Conservation (phyloP, 768 basidiomycete species). For the Clavaria fumosa region DNA sequence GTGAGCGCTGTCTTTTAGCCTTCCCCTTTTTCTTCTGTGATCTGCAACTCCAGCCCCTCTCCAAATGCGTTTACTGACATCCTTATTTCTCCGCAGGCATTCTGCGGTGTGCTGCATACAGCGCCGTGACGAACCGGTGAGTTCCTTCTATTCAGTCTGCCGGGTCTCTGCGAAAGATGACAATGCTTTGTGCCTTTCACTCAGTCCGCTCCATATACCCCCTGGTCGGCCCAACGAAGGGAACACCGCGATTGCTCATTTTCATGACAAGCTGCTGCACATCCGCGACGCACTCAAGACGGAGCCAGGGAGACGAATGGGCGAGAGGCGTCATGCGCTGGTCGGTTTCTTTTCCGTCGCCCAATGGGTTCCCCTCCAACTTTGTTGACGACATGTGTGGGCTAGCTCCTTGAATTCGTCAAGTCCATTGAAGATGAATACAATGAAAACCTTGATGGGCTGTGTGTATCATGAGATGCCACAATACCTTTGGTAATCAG, state of each 20-base stretch:
- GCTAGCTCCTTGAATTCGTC: no score
- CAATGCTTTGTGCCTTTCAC: slow-evolving; percentile 3
- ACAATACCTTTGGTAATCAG: no score
- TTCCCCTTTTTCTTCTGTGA: background rate
- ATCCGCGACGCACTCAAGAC: slow-evolving; percentile 71
- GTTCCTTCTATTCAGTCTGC: slow-evolving; percentile 2
- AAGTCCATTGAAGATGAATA: no score
- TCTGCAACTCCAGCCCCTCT: background rate
- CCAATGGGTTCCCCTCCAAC: no score
- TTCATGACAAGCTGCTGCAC: slow-evolving; percentile 71
- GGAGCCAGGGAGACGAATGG: slow-evolving; percentile 47
- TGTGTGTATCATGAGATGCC: no score
- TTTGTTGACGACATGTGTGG: no score
- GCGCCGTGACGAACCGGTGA: slow-evolving; percentile 35
- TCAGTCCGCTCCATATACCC: slow-evolving; percentile 32
- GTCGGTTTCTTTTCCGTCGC: no score
- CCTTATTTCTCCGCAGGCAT: slow-evolving; percentile 24
- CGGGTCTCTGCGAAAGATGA: no score
- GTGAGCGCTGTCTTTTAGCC: slow-evolving; percentile 23
- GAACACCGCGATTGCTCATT: slow-evolving; percentile 60
- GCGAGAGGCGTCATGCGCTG: slow-evolving; percentile 53
- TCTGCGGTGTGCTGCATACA: slow-evolving; percentile 57
- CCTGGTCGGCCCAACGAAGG: slow-evolving; percentile 27
- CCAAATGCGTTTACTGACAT: no score
- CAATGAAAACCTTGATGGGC: no score